Evolutionary conservation across 768 basidiomycete species (phyloP), one percentile per base, ranked within the genome.

Genomic region (Trametes cubensis): DNA sequence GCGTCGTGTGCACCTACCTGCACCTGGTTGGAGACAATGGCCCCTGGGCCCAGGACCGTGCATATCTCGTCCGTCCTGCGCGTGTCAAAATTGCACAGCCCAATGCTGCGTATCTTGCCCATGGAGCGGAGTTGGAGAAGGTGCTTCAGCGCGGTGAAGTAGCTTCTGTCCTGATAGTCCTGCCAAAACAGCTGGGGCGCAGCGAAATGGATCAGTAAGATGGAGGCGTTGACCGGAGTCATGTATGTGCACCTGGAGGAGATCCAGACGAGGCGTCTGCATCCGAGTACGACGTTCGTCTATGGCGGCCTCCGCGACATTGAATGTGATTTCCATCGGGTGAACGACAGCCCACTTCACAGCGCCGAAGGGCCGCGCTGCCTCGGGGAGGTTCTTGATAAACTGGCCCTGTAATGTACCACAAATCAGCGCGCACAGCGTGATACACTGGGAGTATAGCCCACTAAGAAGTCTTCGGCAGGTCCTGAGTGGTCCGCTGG

Each of bases 311-410:
- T 84, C 77, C 42, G 90, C 88, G 41, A 79, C 71, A n/a, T 78
- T 70, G 11, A 80, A 81, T 3, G 88, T 79, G 2, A 82, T 76
- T 15, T 73, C 73, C 21, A 78, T 76, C 23, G 77, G 74, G 58
- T 80, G 78, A 76, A 92, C 92, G 17, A 90, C 82, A 71, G 90
- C 92, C 90, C 89, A 94, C 70, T 94, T 94, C 1, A 92, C 93
- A 4, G 88, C 90, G 23, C 89, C 88, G 21, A 92, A 62, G 3
- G 88, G 79, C 6, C 74, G 69, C n/a, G 75, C 72, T 7, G 77
- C 72, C n/a, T 76, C 69, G 13, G 79, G 71, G 4, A 85, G 74
- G 10, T 79, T 77, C 57, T 76, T 70, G 62, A 83, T 82, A 72
- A 88, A 90, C 69, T 87, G 83, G 11, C 90, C 91, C 90, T 92